Base-by-base conservation (phyloP, 371 early-diverging fungal species). In the Mucor saturninus region DNA sequence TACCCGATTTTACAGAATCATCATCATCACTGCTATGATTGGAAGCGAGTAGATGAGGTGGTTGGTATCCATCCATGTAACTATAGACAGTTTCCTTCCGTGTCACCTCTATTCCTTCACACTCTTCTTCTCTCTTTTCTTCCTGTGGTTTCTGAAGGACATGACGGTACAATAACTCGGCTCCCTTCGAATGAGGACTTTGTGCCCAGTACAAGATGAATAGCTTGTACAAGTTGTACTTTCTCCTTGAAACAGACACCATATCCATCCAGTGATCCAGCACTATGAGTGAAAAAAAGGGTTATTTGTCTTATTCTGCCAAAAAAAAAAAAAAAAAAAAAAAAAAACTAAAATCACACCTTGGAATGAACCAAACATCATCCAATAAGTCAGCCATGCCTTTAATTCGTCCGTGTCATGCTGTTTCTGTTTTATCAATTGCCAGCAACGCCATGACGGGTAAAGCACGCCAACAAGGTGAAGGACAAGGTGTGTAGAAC, bases 341-440 rank as follows among this genome's bases (percentile, higher is more conserved):
- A 21, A 21, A 1, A 21, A 21, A 21, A 21, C 21, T 26, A 21
- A 13, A 13, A 10, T 4, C 9, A 21, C 45, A 81, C 81, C 75
- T 75, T 80, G 80, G 43, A 84, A 60, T 30, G 69, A 72, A 5
- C 84, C 84, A 67, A 75, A 84, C 2, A 81, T 40, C 39, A 79
- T 62, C 84, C 84, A 84, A 61, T 84, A 84, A 49, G 82, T 81
- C 26, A 84, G 59, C 84, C 84, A 84, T 15, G 73, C 64, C 54
- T 74, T 76, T 15, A 65, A 46, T 35, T 30, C 31, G 28, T 28
- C 8, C 3, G 11, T 50, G 14, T 59, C 56, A 38, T 62, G 13
- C 2, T 49, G 31, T 29, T 54, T 45, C 31, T 51, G 13, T 57
- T 65, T 72, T 14, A 73, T 63, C 7, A 67, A 46, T 40, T 70